Evolutionary conservation across 208 protist genomes (phyloP), one percentile per base, ranked within the genome.

Genomic region (Leishmania major): DNA sequence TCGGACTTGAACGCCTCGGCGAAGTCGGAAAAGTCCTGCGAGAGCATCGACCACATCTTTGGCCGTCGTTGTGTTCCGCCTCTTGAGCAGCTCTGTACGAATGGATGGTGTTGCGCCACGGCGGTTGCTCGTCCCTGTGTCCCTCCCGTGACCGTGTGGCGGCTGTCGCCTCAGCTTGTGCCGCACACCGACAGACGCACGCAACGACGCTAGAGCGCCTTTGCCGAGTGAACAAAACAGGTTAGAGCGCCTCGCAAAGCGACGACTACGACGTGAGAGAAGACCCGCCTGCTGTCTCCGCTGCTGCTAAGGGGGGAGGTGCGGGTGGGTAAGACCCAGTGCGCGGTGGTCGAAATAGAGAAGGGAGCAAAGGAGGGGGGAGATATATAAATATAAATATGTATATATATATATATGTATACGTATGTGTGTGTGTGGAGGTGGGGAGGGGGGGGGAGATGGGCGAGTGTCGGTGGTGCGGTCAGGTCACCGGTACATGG

Each of bases 11-110:
- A 55, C 67, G 85, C 91, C 80, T 87, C 79, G 37, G 90, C 88
- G 77, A 96, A 90, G 78, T 94, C 86, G 5, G 76, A 78, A 55
- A 94, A 87, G 62, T 94, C 89, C 66, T 92, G 88, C n/a, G 89
- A 86, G 28, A 94, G 62, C 19, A 85, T 82, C 19, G 91, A 88
- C 89, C 91, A 94, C 91, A 94, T 94, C 5, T 59, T 83, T 71
- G 37, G 5, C 0, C 49, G 17, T 80, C 67, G 64, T 67, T 17
- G 45, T 43, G 55, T 28, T 78, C 19, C 5, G 31, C 35, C 71
- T 62, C n/a, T 25, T 31, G 1, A 11, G 78, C 28, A 1, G 19
- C 40, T 53, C 75, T 17, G 28, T 35, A 15, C 37, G 47, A 22
- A 19, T 19, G 3, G 28, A 55, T 51, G 45, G 11, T 37, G 45